Base-by-base conservation (phyloP, 495 filamentous ascomycete genomes). In the Neurospora sp. region DNA sequence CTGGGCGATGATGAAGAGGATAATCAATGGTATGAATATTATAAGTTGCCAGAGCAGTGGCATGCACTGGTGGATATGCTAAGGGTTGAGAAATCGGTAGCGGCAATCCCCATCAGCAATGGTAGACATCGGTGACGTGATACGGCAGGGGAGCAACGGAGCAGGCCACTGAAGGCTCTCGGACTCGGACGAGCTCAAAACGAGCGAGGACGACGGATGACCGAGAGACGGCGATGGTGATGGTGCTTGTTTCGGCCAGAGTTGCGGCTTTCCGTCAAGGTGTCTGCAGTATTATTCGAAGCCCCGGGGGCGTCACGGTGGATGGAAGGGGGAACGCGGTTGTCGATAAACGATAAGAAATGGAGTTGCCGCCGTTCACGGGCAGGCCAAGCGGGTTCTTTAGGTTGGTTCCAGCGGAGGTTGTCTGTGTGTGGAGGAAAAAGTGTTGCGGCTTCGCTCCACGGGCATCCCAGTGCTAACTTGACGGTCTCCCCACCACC, bases 21-120 rank as follows among this genome's bases (percentile, higher is more conserved):
- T 35, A 66, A 35, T 66, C 75, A 74, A 74, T 73, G 75, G 77
- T 73, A 41, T 74, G 72, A 72, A 70, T 20, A 70, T 39, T 69
- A 46, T 39, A 31, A 31, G 35, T 72, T 69, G 73, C 69, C 73
- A 76, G 71, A 62, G 74, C 46, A 75, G 78, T 77, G 77, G 81
- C 83, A 85, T 86, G 82, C 84, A 84, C 72, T 70, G 71, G 73
- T 75, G 40, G 70, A 70, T 70, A 77, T 83, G 83, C 83, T 83
- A 86, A 83, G 84, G 85, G 83, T 84, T 84, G 74, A 82, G 72
- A 77, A 82, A 82, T 79, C 80, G 84, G 76, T 83, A 84, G 77
- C 81, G 83, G 79, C 77, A 83, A 76, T 81, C 78, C 71, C 79
- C 80, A 79, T 83, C 81, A 74, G 81, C 77, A 79, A 81, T 77